Conservation (phyloP, 176 grass and related monocot genomes). For the Lolium rigidum region DNA sequence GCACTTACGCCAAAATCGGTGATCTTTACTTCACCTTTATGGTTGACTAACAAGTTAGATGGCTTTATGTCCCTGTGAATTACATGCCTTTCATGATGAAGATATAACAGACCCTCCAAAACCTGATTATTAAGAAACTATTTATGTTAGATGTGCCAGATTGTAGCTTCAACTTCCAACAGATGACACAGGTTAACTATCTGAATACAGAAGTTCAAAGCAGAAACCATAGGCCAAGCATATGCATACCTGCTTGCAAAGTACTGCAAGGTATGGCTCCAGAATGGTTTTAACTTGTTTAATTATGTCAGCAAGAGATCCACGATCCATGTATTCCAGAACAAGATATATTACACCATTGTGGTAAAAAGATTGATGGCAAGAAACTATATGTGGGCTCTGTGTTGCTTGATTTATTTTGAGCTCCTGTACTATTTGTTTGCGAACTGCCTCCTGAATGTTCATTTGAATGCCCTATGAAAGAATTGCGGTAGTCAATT, state of each 20-base stretch:
- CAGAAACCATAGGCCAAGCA: slow-evolving; percentile 22
- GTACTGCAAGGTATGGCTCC: slow-evolving; percentile 90
- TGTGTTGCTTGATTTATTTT: slow-evolving; percentile 97
- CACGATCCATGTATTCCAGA: slow-evolving; percentile 96
- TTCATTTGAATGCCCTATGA: slow-evolving; percentile 95
- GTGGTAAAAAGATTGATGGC: slow-evolving; percentile 96
- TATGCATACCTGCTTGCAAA: slow-evolving; percentile 84
- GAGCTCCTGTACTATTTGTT: slow-evolving; percentile 98
- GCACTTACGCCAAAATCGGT: slow-evolving; percentile 97
- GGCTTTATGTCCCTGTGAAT: slow-evolving; percentile 98
- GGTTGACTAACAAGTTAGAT: slow-evolving; percentile 93
- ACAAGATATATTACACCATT: slow-evolving; percentile 99
- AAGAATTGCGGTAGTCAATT: slow-evolving; percentile 20
- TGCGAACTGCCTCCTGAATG: slow-evolving; percentile 91
- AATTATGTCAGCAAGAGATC: slow-evolving; percentile 90
- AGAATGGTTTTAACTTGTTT: slow-evolving; percentile 98
- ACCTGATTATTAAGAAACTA: slow-evolving; percentile 57
- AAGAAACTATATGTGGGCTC: slow-evolving; percentile 80
- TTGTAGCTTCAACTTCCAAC: slow-evolving; percentile 15
- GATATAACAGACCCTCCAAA: slow-evolving; percentile 89
- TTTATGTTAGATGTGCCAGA: slow-evolving; percentile 26
- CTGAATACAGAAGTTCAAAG: slow-evolving; percentile 2
- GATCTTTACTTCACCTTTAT: slow-evolving; percentile 94
- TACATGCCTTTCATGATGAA: slow-evolving; percentile 96
- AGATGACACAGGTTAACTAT: background rate